Percentiles rank a stretch among this genome's conserved stretches.
These are phyloP conservation scores for Lepidium didymum DNA, from an alignment of 345 rosid species.

Conservation along the genomic window DNA sequence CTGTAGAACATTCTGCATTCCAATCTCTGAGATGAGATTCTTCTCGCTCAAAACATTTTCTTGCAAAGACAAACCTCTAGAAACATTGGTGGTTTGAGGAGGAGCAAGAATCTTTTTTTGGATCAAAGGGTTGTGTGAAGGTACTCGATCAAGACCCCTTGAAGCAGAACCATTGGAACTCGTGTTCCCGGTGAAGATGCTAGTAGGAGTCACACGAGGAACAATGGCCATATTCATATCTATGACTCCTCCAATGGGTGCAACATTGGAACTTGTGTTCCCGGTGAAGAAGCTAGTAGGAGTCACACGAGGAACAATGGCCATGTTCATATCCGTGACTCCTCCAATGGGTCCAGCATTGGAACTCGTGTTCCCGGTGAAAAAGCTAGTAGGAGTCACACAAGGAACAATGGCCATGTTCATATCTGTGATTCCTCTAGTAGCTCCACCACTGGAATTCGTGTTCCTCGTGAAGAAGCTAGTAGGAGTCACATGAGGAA, in stretches of 20 bases:
- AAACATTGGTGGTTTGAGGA: constrained; percentile 3
- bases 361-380: too few relatives aligned
- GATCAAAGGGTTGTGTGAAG: neutral
- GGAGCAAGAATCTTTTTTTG: neutral
- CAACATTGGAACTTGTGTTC: neutral
- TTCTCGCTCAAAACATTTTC: neutral
- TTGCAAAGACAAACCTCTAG: neutral
- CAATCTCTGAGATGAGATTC: constrained; percentile 22
- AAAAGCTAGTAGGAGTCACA: too few relatives aligned
- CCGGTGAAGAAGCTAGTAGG: constrained; percentile 18
- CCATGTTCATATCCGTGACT: too few relatives aligned
- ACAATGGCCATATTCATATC: neutral
- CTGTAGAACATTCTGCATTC: neutral
- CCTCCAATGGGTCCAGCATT: too few relatives aligned
- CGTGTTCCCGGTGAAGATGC: constrained; percentile 7
- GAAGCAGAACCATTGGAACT: constrained; percentile 4
- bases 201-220: constrained; percentile 18
- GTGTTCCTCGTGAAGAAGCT: too few relatives aligned
- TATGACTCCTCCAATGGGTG: neutral
- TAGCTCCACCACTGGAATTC: too few relatives aligned
- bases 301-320: neutral
- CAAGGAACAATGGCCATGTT: too few relatives aligned
- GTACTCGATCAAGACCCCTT: neutral
- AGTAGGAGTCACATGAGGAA: too few relatives aligned
- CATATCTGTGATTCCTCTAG: too few relatives aligned